Conservation (phyloP, 1,284 basidiomycete genomes). For the Ceratorhiza oryzae-sativae region DNA sequence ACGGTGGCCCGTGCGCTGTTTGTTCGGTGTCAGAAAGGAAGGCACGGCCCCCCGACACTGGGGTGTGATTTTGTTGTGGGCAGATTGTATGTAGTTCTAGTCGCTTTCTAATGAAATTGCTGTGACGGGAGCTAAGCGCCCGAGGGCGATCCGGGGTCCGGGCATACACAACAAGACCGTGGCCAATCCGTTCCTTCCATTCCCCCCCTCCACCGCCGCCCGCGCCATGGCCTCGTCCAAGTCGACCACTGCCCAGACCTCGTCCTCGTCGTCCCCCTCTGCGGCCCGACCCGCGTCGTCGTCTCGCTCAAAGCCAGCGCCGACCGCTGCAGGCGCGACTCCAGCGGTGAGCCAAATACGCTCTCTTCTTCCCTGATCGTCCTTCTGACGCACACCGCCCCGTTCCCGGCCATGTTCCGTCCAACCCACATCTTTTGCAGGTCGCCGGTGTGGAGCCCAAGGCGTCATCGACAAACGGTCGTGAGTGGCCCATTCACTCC, state of each 20-base stretch:
- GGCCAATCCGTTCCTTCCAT: background rate
- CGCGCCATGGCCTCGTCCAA: slow-evolving; percentile 19
- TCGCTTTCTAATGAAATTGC: slow-evolving; percentile 11
- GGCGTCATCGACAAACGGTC: background rate
- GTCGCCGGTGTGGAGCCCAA: background rate
- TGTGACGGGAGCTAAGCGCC: slow-evolving; percentile 9
- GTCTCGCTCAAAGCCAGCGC: background rate
- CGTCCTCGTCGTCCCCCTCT: slow-evolving; percentile 20
- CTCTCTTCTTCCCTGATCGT: slow-evolving; percentile 17
- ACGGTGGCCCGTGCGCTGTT: slow-evolving; percentile 28
- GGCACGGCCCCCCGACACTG: background rate
- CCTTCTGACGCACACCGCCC: slow-evolving; percentile 21
- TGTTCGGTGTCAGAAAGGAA: slow-evolving; percentile 15
- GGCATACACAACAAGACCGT: background rate
- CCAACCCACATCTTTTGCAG: background rate
- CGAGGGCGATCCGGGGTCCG: background rate
- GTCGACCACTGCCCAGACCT: slow-evolving; percentile 1
- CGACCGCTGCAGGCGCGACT: slow-evolving; percentile 2
- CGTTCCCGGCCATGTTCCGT: background rate
- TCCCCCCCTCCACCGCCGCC: slow-evolving; percentile 35
- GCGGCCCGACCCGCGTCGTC: slow-evolving; percentile 1
- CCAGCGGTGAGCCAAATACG: slow-evolving; percentile 28
- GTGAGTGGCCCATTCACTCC: background rate
- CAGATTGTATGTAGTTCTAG: background rate
- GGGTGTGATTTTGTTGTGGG: background rate